phyloP scores from a whole-genome alignment of 78 protist species.

The Emiliania huxleyi region DNA sequence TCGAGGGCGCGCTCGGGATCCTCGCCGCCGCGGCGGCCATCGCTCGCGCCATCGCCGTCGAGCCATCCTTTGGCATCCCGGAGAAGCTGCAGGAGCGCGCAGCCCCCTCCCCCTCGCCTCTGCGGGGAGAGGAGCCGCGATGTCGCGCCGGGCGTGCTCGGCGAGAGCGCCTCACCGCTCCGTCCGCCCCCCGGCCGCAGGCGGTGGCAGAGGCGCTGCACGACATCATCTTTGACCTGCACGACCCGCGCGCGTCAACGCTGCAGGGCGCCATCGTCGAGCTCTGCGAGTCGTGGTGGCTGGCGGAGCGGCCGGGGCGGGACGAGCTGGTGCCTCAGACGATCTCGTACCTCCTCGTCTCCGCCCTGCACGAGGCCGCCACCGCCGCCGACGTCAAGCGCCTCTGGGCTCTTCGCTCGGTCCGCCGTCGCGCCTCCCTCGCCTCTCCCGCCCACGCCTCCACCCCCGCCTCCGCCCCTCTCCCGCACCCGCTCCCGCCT shows the following conservation, averaged over 20 bases:
- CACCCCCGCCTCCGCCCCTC: too few species aligned
- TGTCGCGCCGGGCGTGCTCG: too few species aligned
- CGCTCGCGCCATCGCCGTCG: not conserved
- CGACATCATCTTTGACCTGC: not conserved
- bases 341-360: conserved; percentile 48
- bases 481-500: too few species aligned
- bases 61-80: not conserved
- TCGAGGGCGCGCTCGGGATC: not conserved
- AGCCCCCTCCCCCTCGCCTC: too few species aligned
- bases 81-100: not conserved
- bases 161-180: too few species aligned
- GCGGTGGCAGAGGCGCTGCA: not conserved
- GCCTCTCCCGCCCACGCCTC: too few species aligned
- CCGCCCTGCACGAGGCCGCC: conserved; percentile 29
- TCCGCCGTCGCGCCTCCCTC: too few species aligned
- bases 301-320: conserved; percentile 1
- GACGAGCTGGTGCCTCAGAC: conserved; percentile 62
- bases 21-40: not conserved
- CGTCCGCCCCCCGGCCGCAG: too few species aligned
- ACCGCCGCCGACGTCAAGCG: conserved; percentile 45
- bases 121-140: too few species aligned
- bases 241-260: not conserved
- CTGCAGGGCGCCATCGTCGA: conserved; percentile 33
- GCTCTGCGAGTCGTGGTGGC: conserved; percentile 58
- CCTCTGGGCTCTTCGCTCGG: conserved; percentile 21